phyloP scores from a whole-genome alignment of 2,329 filamentous ascomycete species.

The Cladobotryum mycophilum region DNA sequence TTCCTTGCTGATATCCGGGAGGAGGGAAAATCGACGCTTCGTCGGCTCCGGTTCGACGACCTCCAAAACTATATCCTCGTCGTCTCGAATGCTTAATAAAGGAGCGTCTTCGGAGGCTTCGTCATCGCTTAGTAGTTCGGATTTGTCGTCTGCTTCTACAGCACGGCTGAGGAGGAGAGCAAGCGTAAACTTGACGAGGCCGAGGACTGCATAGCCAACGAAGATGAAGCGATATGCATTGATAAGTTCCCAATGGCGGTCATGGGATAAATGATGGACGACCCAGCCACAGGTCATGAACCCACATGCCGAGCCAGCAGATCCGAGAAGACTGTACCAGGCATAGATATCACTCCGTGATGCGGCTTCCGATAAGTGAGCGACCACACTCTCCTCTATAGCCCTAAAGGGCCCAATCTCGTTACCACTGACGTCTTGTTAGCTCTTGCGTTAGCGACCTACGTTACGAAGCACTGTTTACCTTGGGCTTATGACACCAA shows the following conservation, averaged over 20 bases:
- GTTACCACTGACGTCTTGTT: slow-evolving; percentile 42
- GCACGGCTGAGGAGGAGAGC: slow-evolving; percentile 42
- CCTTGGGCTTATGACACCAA: slow-evolving; percentile 55
- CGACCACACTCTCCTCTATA: slow-evolving; percentile 55
- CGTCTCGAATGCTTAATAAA: slow-evolving; percentile 17
- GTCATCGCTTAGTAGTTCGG: background rate
- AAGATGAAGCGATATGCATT: slow-evolving; percentile 52
- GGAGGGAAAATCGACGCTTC: slow-evolving; percentile 21
- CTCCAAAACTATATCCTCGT: slow-evolving; percentile 6
- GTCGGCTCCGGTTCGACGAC: background rate
- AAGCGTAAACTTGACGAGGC: slow-evolving; percentile 50
- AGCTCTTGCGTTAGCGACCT: background rate
- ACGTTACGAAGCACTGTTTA: background rate
- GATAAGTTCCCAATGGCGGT: slow-evolving; percentile 36
- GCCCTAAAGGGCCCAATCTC: slow-evolving; percentile 59
- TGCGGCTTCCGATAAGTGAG: slow-evolving; percentile 44
- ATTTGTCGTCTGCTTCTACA: slow-evolving; percentile 32
- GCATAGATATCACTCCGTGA: slow-evolving; percentile 52
- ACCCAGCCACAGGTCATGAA: slow-evolving; percentile 54
- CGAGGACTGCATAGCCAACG: slow-evolving; percentile 49
- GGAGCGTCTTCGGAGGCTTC: slow-evolving; percentile 19
- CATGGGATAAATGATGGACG: slow-evolving; percentile 42
- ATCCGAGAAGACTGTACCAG: slow-evolving; percentile 55
- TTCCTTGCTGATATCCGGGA: slow-evolving; percentile 53
- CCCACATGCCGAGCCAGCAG: slow-evolving; percentile 54